These are phyloP conservation scores for Areca catechu DNA, from an alignment of 176 grass and related monocot species.

Conservation along the genomic window DNA sequence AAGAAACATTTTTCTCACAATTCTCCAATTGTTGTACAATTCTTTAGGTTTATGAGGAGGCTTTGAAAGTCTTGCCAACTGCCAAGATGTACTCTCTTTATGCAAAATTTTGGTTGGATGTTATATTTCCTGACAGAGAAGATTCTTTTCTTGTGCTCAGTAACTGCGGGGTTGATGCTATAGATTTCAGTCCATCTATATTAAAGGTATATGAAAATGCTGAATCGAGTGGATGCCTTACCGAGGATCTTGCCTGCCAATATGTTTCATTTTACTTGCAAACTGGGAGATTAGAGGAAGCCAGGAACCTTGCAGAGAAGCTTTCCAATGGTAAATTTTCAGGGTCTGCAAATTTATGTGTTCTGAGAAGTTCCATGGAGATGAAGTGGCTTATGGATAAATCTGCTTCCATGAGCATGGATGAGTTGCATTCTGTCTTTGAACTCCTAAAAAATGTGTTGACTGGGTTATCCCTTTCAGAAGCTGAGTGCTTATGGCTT, in stretches of 20 bases:
- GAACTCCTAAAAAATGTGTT: constrained; percentile 49
- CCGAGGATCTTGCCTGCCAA: constrained; percentile 64
- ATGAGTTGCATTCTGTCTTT: constrained; percentile 50
- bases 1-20: too few species aligned
- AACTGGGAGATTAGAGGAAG: constrained; percentile 60
- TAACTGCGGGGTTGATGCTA: constrained; percentile 36
- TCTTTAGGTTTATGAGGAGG: constrained; percentile 77
- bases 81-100: constrained; percentile 83
- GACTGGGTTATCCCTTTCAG: constrained; percentile 40
- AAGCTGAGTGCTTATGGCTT: constrained; percentile 65
- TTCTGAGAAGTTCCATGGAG: constrained; percentile 63
- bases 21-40: not conserved
- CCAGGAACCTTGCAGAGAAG: constrained; percentile 56
- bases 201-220: constrained; percentile 62
- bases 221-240: constrained; percentile 45
- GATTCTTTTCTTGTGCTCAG: constrained; percentile 30
- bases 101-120: constrained; percentile 65
- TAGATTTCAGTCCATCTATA: constrained; percentile 38
- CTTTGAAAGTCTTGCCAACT: constrained; percentile 55
- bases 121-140: constrained; percentile 34
- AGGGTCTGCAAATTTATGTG: constrained; percentile 50
- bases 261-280: constrained; percentile 53
- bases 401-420: constrained; percentile 33
- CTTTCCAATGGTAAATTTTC: constrained; percentile 60
- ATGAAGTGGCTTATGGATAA: constrained; percentile 33